Evolutionary conservation across 805 yeast species (phyloP).

Genomic region (Cyberlindnera lachancei): DNA sequence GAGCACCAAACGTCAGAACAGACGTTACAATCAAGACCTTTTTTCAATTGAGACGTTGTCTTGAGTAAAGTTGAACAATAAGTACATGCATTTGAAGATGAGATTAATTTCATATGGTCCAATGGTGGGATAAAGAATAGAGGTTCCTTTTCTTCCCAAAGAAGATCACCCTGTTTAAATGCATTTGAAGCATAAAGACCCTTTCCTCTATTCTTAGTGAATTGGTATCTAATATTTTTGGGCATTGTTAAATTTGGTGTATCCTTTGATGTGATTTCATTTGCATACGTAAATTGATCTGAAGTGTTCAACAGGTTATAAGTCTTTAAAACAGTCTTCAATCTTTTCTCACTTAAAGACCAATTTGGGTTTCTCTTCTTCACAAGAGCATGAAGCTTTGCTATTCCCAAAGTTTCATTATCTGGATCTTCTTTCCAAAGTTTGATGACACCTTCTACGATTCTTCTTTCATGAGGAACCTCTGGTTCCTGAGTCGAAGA

Average conservation of each 20-base stretch:
- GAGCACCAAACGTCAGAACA: constrained; percentile 72
- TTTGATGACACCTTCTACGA: constrained; percentile 44
- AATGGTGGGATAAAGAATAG: constrained; percentile 59
- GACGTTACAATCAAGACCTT: constrained; percentile 56
- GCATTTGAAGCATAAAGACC: constrained; percentile 46
- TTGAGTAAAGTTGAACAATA: constrained; percentile 48
- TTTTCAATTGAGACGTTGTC: constrained; percentile 19
- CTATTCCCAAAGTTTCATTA: constrained; percentile 49
- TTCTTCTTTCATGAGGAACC: constrained; percentile 21
- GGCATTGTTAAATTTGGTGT: constrained; percentile 40
- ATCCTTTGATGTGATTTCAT: constrained; percentile 42
- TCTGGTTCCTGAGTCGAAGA: constrained; percentile 11
- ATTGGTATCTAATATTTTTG: constrained; percentile 34
- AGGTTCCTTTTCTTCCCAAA: constrained; percentile 57
- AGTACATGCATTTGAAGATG: constrained; percentile 60
- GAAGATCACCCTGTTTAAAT: constrained; percentile 40
- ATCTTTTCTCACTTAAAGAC: constrained; percentile 53
- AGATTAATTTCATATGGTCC: constrained; percentile 52
- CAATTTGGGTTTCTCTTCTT: constrained; percentile 50
- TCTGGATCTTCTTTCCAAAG: constrained; percentile 65
- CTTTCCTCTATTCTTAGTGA: constrained; percentile 51
- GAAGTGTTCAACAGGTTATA: constrained; percentile 44
- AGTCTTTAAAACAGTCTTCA: constrained; percentile 44
- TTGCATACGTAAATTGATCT: constrained; percentile 41
- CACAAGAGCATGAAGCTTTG: constrained; percentile 44